Evolutionary conservation across 148 eudicot species (phyloP), one percentile per base, ranked within the genome.

Genomic region (Camellia sinensis): DNA sequence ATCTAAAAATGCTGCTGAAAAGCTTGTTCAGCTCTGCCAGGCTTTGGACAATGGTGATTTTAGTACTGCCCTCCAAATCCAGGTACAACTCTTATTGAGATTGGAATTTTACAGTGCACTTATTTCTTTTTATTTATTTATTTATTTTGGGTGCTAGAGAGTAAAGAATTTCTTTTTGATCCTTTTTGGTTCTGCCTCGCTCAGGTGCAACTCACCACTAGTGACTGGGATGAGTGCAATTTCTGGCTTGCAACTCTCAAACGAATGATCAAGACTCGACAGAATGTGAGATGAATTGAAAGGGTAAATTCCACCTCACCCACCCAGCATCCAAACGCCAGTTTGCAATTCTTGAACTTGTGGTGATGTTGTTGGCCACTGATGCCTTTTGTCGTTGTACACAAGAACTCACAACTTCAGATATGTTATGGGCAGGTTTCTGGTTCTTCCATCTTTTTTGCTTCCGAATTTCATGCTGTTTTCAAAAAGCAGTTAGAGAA

Each of bases 21-120:
- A 92, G 91, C 99, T 96, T 85, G 88, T 92, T 60, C 93, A 87
- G 76, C 89, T 96, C 63, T 96, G 98, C 84, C 95, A 91, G 81
- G 94, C 93, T 65, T 73, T 96, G 82, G 99, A 96, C 73, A 86
- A 54, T 75, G 92, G 95, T 75, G 99, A 96, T 81, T 96, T 76
- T 72, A 84, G 86, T 61, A 89, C 92, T 41, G 99, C 99, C 80
- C 88, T 93, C 74, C 95, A 96, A 79, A 88, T 92, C 83, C 99
- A 95, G 97, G 99, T 93, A 88, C 18, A 0, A 14, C 19, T 54
- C 18, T 66, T 11, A 14, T 52, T 54, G 46, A 53, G 76, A 17
- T 37, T 22, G 21, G 18, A 22, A 48, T 21, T 50, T 21, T 56
- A 68, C 18, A 10, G 59, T 22, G 76, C 45, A 54, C 18, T 22